phyloP scores from a whole-genome alignment of 306 rosid genomes.

The Boehmeria nivea region DNA sequence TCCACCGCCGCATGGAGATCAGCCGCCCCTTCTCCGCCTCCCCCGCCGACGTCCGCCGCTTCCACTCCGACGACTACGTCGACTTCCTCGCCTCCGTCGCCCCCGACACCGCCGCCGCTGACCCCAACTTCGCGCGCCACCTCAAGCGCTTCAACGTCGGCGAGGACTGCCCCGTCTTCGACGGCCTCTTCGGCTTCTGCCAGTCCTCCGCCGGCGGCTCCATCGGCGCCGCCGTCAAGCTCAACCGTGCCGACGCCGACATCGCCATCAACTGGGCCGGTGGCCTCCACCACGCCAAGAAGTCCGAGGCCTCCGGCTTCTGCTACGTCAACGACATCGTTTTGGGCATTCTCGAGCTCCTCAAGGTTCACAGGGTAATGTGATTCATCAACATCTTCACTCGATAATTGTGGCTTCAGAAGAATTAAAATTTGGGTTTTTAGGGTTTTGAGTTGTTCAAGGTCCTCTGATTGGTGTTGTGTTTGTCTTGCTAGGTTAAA shows the following conservation, averaged over 20 bases:
- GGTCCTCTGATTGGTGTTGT: too few species aligned
- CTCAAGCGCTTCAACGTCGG: conserved; percentile 76
- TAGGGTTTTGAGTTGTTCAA: too few species aligned
- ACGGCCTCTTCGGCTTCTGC: conserved; percentile 64
- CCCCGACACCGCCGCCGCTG: conserved; percentile 49
- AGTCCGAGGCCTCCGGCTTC: conserved; percentile 84
- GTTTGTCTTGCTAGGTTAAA: too few species aligned
- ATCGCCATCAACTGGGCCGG: conserved; percentile 83
- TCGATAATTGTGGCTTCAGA: too few species aligned
- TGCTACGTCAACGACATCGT: conserved; percentile 91
- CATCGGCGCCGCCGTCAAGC: conserved; percentile 73
- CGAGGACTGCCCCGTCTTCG: conserved; percentile 81
- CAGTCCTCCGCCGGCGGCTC: conserved; percentile 81
- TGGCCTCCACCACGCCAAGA: conserved; percentile 77
- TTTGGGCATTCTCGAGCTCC: conserved; percentile 85
- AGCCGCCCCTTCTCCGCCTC: conserved; percentile 65
- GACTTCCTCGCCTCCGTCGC: conserved; percentile 54
- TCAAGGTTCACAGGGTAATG: conserved; percentile 81
- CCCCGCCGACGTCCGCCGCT: conserved; percentile 45
- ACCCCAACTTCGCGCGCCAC: conserved; percentile 41
- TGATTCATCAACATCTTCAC: too few species aligned
- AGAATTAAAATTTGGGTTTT: too few species aligned
- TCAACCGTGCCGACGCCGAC: conserved; percentile 62
- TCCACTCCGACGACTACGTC: conserved; percentile 67
- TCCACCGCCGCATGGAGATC: conserved; percentile 81